Percentiles rank a stretch among this genome's conserved stretches.
These are phyloP conservation scores for Haplosporangium gracile DNA, from an alignment of 192 early-diverging fungal species.

Conservation along the genomic window DNA sequence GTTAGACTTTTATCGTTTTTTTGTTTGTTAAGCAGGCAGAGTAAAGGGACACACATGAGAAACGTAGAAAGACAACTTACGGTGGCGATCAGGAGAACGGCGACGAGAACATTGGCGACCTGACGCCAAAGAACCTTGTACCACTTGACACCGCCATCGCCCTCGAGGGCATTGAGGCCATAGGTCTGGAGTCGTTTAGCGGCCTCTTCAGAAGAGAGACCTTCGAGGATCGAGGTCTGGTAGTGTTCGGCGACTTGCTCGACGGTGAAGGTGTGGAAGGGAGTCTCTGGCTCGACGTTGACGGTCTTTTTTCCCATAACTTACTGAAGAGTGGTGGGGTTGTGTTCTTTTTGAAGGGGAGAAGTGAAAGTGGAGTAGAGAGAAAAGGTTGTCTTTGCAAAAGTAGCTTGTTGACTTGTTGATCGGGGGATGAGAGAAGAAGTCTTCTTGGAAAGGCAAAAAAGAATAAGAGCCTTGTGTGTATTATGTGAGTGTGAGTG, in stretches of 20 bases:
- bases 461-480: background rate
- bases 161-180: constrained; percentile 76
- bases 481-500: background rate
- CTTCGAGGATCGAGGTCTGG: constrained; percentile 46
- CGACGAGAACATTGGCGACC: constrained; percentile 74
- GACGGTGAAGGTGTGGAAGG: constrained; percentile 42
- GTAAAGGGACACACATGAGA: background rate
- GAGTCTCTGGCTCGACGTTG: constrained; percentile 28
- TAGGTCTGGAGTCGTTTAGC: constrained; percentile 53
- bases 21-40: background rate
- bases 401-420: background rate
- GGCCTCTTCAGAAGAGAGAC: constrained; percentile 65
- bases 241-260: constrained; percentile 37
- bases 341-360: background rate
- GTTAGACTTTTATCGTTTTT: background rate
- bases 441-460: background rate
- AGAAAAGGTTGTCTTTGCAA: background rate
- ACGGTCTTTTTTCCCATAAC: constrained; percentile 15
- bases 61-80: constrained; percentile 20
- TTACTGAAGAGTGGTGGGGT: background rate
- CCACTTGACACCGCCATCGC: constrained; percentile 74
- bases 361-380: background rate
- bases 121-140: constrained; percentile 74
- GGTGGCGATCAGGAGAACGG: constrained; percentile 75
- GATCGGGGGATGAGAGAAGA: background rate